Conservation (phyloP, 108 stramenopile genomes). For the Nitzschia sp. region DNA sequence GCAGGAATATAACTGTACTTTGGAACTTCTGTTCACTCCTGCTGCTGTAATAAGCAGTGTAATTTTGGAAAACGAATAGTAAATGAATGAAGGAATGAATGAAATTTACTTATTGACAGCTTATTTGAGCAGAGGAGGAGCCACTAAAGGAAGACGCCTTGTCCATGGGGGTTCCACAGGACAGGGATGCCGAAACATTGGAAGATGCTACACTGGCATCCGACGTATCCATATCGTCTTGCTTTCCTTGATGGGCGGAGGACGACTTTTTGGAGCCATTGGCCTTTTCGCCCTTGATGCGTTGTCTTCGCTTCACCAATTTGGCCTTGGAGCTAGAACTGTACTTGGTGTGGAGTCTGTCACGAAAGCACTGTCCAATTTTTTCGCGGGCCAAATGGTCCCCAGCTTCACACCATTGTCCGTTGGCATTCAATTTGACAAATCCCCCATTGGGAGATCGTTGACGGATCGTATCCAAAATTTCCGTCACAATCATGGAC, state of each 20-base stretch:
- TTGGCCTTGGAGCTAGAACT: slow-evolving; percentile 46
- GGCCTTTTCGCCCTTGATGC: not conserved
- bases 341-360: slow-evolving; percentile 37
- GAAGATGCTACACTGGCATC: too few relatives aligned
- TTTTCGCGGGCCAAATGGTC: slow-evolving; percentile 47
- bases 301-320: slow-evolving; percentile 26
- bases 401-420: slow-evolving; percentile 36
- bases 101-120: too few relatives aligned
- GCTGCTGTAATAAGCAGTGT: too few relatives aligned
- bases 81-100: too few relatives aligned
- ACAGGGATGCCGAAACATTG: too few relatives aligned
- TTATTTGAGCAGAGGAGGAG: too few relatives aligned
- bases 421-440: slow-evolving; percentile 26
- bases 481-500: slow-evolving; percentile 27
- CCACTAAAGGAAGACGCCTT: too few relatives aligned
- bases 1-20: too few relatives aligned
- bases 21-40: too few relatives aligned
- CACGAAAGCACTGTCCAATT: slow-evolving; percentile 46
- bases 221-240: too few relatives aligned
- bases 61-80: too few relatives aligned
- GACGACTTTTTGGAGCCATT: not conserved
- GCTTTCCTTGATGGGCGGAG: not conserved
- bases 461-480: slow-evolving; percentile 32
- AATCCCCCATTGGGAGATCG: slow-evolving; percentile 36
- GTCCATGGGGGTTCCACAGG: too few relatives aligned